Base-by-base conservation (phyloP, 768 basidiomycete species). In the Tricholoma furcatifolium region DNA sequence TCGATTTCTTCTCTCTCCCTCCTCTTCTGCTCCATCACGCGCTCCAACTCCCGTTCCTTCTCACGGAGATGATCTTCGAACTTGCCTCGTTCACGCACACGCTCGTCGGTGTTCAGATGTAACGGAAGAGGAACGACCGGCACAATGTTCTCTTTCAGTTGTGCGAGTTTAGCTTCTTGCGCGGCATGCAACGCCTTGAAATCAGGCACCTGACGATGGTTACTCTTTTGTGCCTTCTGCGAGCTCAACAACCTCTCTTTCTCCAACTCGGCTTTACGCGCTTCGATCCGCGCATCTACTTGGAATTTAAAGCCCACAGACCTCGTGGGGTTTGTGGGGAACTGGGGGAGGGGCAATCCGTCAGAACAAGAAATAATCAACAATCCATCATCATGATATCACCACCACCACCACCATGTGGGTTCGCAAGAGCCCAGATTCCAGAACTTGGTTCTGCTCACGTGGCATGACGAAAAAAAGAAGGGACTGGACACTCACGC, bases 61-160 rank as follows among this genome's bases (percentile, higher is more conserved):
- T 75, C 80, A 55, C 74, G 73, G 24, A 87, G 62, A 65, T 67
- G 72, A 56, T 74, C 77, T 43, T 90, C 85, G 65, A 85, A 90
- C 70, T 74, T 74, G 62, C 77, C 81, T 45, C 87, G 77, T 62
- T 88, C 85, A 59, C 72, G 75, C 54, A 80, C 77, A 32, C 88
- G 78, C 14, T 64, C 66, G 32, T 82, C 81, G 6, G 85, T 88
- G 51, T 65, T 71, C 54, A 87, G 72, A 49, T 68, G 61, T 36
- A 81, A 70, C 9, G 78, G 69, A 10, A 68, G 61, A 10, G 83
- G 83, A 4, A 82, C 62, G 2, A 74, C 73, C 21, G 80, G 81
- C 44, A 70, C 71, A 17, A 78, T 60, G 27, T 77, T 75, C 56
- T 75, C 77, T 58, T 76, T 79, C 31, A 76, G 75, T 39, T 70